Percentiles rank a stretch among this genome's conserved stretches.
phyloP scores from a whole-genome alignment of 306 rosid genomes.

The Phaseolus lunatus region DNA sequence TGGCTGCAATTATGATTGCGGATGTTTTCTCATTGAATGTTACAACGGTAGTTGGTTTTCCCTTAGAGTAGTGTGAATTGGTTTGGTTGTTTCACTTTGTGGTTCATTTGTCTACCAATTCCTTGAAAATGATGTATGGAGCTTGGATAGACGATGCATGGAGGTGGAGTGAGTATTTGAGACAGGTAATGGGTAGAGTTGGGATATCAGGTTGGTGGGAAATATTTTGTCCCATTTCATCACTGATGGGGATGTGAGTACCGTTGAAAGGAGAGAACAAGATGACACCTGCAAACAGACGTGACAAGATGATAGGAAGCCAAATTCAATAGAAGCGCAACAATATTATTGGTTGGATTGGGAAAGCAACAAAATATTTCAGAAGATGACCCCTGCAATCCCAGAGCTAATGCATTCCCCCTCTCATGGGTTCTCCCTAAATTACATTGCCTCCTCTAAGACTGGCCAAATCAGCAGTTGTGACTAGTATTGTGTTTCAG shows the following conservation, averaged over 20 bases:
- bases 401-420: too few species aligned
- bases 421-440: too few species aligned
- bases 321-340: background rate
- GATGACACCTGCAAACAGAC: background rate
- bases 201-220: background rate
- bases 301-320: background rate
- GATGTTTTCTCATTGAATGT: background rate
- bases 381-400: background rate
- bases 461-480: too few species aligned
- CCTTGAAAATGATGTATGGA: background rate
- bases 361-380: background rate
- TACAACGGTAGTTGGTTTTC: background rate
- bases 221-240: background rate
- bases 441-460: too few species aligned
- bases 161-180: background rate
- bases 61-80: background rate
- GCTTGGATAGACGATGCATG: background rate
- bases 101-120: background rate
- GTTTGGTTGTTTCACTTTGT: background rate
- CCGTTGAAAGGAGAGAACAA: background rate
- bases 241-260: background rate
- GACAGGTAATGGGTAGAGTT: background rate
- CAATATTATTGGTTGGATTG: background rate
- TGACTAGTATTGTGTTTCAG: background rate
- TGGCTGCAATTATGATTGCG: background rate